A percentile compares a stretch with the other conserved stretches of the same genome.
phyloP scores from a whole-genome alignment of 176 grass and related monocot species.

The bread wheat (Triticum aestivum) region DNA sequence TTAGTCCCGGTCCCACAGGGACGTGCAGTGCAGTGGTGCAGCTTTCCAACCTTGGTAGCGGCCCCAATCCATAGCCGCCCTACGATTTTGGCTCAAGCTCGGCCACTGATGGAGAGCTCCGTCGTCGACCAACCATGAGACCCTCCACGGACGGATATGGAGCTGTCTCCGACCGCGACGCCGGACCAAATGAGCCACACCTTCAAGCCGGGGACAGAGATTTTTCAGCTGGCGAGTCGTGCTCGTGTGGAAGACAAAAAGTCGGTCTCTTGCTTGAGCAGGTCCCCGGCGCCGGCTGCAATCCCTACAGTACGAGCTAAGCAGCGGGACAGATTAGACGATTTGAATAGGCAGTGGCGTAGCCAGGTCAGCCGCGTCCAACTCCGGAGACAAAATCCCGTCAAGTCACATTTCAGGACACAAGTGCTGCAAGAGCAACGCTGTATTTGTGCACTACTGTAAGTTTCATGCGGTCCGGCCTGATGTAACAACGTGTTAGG shows the following conservation, averaged over 20 bases:
- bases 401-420: not conserved
- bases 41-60: too few species aligned
- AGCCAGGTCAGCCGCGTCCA: too few species aligned
- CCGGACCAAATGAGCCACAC: not conserved
- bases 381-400: too few species aligned
- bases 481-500: not conserved
- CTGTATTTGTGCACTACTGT: not conserved
- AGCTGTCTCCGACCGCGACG: not conserved
- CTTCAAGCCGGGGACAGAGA: not conserved
- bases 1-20: not conserved
- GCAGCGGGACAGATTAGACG: not conserved
- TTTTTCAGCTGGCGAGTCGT: not conserved
- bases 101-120: not conserved
- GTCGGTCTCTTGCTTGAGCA: not conserved
- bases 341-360: too few species aligned
- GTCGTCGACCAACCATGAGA: not conserved
- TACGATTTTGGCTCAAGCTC: too few species aligned
- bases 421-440: not conserved
- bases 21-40: not conserved
- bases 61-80: too few species aligned
- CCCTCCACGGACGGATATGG: not conserved
- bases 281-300: not conserved
- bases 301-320: not conserved
- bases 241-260: not conserved
- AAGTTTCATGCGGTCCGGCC: not conserved